Evolutionary conservation across 768 basidiomycete genomes (phyloP).

Genomic region (Rhodotorula paludigena): DNA sequence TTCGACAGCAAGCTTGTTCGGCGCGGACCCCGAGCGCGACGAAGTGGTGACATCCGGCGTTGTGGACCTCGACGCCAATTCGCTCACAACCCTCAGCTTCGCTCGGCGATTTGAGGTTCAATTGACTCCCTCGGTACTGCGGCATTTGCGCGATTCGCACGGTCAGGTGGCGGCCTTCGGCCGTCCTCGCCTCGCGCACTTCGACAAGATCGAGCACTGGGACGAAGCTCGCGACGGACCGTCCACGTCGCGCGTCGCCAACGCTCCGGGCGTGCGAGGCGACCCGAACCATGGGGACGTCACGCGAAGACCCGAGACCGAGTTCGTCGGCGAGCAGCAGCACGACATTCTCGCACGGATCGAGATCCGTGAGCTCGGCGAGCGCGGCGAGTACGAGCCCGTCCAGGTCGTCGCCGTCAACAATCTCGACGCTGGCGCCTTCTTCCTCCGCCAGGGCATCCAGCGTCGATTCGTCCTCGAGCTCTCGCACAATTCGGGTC

Average conservation of each 20-base stretch:
- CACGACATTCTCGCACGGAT: slow-evolving; percentile 89
- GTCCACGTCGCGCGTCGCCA: slow-evolving; percentile 17
- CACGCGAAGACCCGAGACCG: slow-evolving; percentile 72
- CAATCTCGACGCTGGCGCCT: slow-evolving; percentile 72
- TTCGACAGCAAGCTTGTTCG: slow-evolving; percentile 79
- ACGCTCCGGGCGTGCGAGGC: slow-evolving; percentile 39
- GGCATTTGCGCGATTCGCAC: slow-evolving; percentile 68
- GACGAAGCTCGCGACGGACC: slow-evolving; percentile 83
- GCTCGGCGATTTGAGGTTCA: slow-evolving; percentile 74
- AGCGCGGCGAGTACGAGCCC: slow-evolving; percentile 75
- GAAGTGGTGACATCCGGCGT: slow-evolving; percentile 66
- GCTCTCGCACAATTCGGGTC: slow-evolving; percentile 80
- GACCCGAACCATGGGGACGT: slow-evolving; percentile 43
- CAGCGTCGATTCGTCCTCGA: slow-evolving; percentile 75
- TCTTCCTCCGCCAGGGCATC: slow-evolving; percentile 85
- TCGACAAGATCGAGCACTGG: slow-evolving; percentile 86
- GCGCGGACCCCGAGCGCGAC: slow-evolving; percentile 59
- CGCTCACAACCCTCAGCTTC: slow-evolving; percentile 75
- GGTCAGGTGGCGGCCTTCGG: slow-evolving; percentile 89
- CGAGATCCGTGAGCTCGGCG: slow-evolving; percentile 77
- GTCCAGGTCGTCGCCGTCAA: slow-evolving; percentile 75
- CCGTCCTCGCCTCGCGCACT: slow-evolving; percentile 68
- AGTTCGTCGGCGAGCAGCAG: slow-evolving; percentile 76
- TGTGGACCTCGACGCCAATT: slow-evolving; percentile 66
- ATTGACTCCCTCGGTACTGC: slow-evolving; percentile 65